Evolutionary conservation across 768 basidiomycete species (phyloP).

Genomic region (Suillus placidus): DNA sequence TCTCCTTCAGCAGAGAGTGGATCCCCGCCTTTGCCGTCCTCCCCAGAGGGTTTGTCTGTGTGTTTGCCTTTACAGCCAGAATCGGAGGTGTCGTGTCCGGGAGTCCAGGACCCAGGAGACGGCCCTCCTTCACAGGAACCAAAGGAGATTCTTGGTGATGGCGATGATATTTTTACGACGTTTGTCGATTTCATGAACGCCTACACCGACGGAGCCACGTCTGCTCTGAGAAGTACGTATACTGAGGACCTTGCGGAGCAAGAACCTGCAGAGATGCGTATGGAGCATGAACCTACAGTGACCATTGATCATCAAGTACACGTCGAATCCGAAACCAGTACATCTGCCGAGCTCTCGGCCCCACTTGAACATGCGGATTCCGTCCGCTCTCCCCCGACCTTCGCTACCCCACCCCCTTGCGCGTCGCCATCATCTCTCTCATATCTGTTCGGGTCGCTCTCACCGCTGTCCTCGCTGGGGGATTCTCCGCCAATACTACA

Average conservation of each 20-base stretch:
- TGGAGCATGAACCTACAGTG: neutral
- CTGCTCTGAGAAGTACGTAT: constrained; percentile 3
- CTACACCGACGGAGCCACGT: neutral
- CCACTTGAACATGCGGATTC: neutral
- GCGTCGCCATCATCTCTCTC: neutral
- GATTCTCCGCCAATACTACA: neutral
- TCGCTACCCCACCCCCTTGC: neutral
- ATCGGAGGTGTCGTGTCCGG: neutral
- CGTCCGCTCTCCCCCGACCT: neutral
- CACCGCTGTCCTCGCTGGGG: neutral
- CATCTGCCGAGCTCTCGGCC: neutral
- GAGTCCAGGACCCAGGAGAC: neutral
- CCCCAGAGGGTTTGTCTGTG: neutral
- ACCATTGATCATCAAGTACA: neutral
- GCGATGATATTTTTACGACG: neutral
- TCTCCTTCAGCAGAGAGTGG: neutral
- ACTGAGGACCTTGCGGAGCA: neutral
- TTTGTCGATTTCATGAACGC: neutral
- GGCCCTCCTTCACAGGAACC: neutral
- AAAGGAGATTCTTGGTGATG: neutral
- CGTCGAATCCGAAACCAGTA: neutral
- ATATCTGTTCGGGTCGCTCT: neutral
- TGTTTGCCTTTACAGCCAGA: neutral
- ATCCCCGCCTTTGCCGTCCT: neutral
- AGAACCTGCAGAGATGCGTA: neutral